Base-by-base conservation (phyloP, 306 rosid genomes). In the Hippophae tibetana region DNA sequence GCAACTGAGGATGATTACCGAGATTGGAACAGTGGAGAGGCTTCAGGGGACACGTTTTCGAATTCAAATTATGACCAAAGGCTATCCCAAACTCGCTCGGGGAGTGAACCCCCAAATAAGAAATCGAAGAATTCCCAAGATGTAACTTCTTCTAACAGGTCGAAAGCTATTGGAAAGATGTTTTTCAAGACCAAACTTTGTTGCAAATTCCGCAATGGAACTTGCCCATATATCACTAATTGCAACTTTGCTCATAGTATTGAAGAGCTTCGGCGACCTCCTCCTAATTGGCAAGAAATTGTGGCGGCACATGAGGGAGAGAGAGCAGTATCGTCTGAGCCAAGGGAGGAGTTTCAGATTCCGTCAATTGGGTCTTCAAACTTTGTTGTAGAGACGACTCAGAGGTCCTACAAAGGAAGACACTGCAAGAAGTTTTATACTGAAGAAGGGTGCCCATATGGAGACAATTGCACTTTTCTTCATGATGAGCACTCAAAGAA, bases 191-290 rank as follows among this genome's bases (percentile, higher is more conserved):
- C 99, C 42, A 93, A 93, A 45, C 89, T 93, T 1, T 93, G 99
- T 68, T 93, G 99, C 81, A 93, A 93, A 78, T 93, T 88, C 71
- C 78, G 99, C 1, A 89, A 87, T 0, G 97, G 95, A 50, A 88
- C 90, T 0, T 93, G 99, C 63, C 99, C 99, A 5, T 93, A 93
- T 54, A 60, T 93, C 41, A 86, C 95, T 0, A 89, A 93, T 57
- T 93, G 99, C 74, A 93, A 93, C 64, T 93, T 93, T 45, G 99
- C 99, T n/a, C 99, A 93, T 53, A 88, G 94, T 73, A 75, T 93
- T 8, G 99, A 88, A 68, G 99, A 93, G 86, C 95, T 93, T 5
- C 82, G 97, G 13, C 86, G 97, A 26, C 99, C 99, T 0, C 99
- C 99, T 0, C 90, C 82, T 7, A 93, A 93, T 62, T 93, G 99